Evolutionary conservation across 768 basidiomycete species (phyloP).

Genomic region (Cantharellus anzutake): DNA sequence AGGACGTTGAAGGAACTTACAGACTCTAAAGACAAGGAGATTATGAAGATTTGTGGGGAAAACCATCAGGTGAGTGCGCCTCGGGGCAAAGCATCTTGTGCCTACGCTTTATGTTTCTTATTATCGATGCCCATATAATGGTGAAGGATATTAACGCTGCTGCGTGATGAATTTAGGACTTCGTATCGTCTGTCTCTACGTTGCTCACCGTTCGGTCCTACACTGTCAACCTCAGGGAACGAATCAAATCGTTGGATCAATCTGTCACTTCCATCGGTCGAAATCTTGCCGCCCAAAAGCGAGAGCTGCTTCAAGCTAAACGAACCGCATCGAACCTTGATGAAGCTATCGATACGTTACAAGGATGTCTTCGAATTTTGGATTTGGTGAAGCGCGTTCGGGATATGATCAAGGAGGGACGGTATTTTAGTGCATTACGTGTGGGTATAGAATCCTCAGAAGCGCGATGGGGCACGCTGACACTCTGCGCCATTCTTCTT

Average conservation of each 20-base stretch:
- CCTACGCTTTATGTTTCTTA: no score
- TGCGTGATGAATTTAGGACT: constrained; percentile 36
- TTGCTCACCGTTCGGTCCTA: constrained; percentile 91
- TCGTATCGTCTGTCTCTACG: constrained; percentile 92
- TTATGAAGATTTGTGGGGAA: constrained; percentile 85
- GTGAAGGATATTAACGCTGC: not conserved
- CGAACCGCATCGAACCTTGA: constrained; percentile 89
- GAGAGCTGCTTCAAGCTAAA: constrained; percentile 68
- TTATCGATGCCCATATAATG: no score
- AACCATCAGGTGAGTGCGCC: constrained; percentile 46
- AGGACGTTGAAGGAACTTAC: constrained; percentile 73
- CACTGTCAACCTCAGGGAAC: constrained; percentile 82
- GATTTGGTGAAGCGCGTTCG: constrained; percentile 87
- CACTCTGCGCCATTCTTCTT: constrained; percentile 11
- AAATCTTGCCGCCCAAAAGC: constrained; percentile 86
- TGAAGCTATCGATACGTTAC: constrained; percentile 88
- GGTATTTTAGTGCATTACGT: constrained; percentile 92
- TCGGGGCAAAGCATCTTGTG: not conserved
- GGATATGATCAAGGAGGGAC: constrained; percentile 81
- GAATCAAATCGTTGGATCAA: constrained; percentile 72
- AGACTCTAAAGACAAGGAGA: constrained; percentile 87
- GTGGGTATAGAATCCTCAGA: constrained; percentile 28
- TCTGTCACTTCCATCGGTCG: constrained; percentile 78
- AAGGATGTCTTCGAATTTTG: constrained; percentile 78
- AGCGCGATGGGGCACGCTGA: not conserved